Conservation (phyloP, 495 filamentous ascomycete species). For the Hypoxylon rickii region DNA sequence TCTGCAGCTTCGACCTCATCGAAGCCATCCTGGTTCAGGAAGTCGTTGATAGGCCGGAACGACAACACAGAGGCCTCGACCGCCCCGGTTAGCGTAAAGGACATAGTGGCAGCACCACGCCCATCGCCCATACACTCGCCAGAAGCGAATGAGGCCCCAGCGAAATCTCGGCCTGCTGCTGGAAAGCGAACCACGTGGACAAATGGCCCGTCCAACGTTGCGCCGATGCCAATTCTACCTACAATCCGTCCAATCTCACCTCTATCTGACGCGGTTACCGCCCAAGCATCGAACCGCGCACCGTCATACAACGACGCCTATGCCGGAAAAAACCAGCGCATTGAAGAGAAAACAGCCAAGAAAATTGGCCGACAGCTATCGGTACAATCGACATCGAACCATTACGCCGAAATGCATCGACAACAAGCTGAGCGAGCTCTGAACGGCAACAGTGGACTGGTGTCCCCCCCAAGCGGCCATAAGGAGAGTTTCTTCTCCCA, state of each 20-base stretch:
- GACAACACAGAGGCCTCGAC: slow-evolving; percentile 50
- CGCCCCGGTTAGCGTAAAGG: slow-evolving; percentile 27
- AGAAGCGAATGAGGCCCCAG: slow-evolving; percentile 53
- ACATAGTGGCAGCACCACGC: slow-evolving; percentile 46
- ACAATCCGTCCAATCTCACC: slow-evolving; percentile 96
- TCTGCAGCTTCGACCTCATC: slow-evolving; percentile 71
- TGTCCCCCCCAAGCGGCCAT: slow-evolving; percentile 67
- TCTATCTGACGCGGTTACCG: slow-evolving; percentile 87
- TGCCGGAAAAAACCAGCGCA: slow-evolving; percentile 36
- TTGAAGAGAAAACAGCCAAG: slow-evolving; percentile 76
- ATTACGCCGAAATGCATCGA: slow-evolving; percentile 82
- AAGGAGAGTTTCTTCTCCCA: slow-evolving; percentile 99
- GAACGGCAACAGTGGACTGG: slow-evolving; percentile 74
- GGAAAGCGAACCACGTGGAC: slow-evolving; percentile 86
- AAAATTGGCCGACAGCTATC: slow-evolving; percentile 97
- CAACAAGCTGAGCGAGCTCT: slow-evolving; percentile 91
- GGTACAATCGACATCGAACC: slow-evolving; percentile 88
- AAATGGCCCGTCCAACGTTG: slow-evolving; percentile 77
- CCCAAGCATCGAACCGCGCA: slow-evolving; percentile 68
- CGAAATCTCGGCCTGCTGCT: slow-evolving; percentile 64
- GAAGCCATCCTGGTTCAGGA: slow-evolving; percentile 94
- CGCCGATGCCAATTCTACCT: slow-evolving; percentile 96
- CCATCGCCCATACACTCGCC: slow-evolving; percentile 64
- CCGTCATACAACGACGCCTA: slow-evolving; percentile 55
- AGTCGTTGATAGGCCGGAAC: slow-evolving; percentile 77